Conservation (phyloP, 495 filamentous ascomycete genomes). For the Neurospora sublineolata region DNA sequence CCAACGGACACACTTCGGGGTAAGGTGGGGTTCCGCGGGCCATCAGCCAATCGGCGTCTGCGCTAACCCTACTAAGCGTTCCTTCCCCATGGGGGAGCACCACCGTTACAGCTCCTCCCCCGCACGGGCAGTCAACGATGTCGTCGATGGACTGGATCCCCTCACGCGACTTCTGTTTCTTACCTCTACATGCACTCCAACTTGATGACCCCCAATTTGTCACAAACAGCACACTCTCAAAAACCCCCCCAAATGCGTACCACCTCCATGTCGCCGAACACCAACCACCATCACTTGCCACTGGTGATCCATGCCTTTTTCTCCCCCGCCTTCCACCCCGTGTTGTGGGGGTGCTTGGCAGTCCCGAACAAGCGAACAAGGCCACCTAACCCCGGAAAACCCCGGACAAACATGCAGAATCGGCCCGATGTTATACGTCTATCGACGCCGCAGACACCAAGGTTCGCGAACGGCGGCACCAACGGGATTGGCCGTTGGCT, state of each 20-base stretch:
- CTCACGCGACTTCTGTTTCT: too few relatives aligned
- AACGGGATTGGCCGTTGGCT: background rate
- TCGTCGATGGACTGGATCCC: background rate
- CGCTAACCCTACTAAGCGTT: background rate
- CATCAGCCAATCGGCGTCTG: background rate
- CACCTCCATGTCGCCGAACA: background rate
- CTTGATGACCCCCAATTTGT: too few relatives aligned
- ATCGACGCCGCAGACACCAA: background rate
- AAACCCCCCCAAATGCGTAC: background rate
- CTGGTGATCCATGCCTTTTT: background rate
- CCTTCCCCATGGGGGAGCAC: background rate
- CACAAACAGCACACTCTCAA: background rate
- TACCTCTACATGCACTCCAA: too few relatives aligned
- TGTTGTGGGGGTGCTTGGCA: background rate
- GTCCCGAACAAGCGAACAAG: background rate
- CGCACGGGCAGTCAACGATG: background rate
- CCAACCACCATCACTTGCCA: background rate
- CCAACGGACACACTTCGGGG: background rate
- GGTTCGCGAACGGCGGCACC: background rate
- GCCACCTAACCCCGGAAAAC: background rate
- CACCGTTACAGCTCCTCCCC: background rate
- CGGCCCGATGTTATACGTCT: background rate
- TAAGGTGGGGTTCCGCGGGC: background rate
- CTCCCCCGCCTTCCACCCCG: background rate
- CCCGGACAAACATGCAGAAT: background rate